A percentile compares a stretch with the other conserved stretches of the same genome.
phyloP scores from a whole-genome alignment of 2,329 filamentous ascomycete genomes.

The Cladosporium halotolerans region DNA sequence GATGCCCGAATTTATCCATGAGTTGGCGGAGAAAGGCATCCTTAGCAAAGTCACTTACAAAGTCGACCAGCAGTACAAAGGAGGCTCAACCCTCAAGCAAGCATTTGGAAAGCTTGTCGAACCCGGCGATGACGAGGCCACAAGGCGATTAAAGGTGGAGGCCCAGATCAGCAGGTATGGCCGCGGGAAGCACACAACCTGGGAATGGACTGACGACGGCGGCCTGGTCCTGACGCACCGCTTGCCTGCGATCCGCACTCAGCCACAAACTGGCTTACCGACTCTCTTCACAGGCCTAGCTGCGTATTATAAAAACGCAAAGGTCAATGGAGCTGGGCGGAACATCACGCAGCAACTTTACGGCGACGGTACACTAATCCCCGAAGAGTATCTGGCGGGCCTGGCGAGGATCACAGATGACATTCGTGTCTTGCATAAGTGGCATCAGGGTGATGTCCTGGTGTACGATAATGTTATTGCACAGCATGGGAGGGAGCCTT shows the following conservation, averaged over 20 bases:
- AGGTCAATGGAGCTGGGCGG: slow-evolving; percentile 23
- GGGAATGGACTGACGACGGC: slow-evolving; percentile 42
- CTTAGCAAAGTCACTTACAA: slow-evolving; percentile 40
- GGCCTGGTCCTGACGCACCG: slow-evolving; percentile 40
- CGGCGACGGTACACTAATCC: slow-evolving; percentile 44
- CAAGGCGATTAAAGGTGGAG: slow-evolving; percentile 40
- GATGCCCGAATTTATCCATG: slow-evolving; percentile 42
- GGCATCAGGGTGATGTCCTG: slow-evolving; percentile 43
- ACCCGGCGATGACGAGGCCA: slow-evolving; percentile 40
- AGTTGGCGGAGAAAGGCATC: slow-evolving; percentile 41
- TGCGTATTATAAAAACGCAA: slow-evolving; percentile 38
- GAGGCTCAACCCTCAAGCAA: slow-evolving; percentile 42
- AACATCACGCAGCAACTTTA: slow-evolving; percentile 37
- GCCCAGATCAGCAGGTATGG: slow-evolving; percentile 45
- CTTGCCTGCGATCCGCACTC: slow-evolving; percentile 43
- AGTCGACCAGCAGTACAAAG: slow-evolving; percentile 38
- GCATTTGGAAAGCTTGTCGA: slow-evolving; percentile 45
- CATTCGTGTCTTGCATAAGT: slow-evolving; percentile 44
- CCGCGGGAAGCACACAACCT: slow-evolving; percentile 41
- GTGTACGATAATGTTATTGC: slow-evolving; percentile 46
- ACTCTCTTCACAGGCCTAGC: slow-evolving; percentile 44
- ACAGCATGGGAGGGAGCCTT: slow-evolving; percentile 46
- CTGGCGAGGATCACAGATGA: slow-evolving; percentile 44
- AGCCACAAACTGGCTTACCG: slow-evolving; percentile 40
- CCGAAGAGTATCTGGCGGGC: slow-evolving; percentile 39